Conservation (phyloP, 345 rosid genomes). For the Sonneratia caseolaris region DNA sequence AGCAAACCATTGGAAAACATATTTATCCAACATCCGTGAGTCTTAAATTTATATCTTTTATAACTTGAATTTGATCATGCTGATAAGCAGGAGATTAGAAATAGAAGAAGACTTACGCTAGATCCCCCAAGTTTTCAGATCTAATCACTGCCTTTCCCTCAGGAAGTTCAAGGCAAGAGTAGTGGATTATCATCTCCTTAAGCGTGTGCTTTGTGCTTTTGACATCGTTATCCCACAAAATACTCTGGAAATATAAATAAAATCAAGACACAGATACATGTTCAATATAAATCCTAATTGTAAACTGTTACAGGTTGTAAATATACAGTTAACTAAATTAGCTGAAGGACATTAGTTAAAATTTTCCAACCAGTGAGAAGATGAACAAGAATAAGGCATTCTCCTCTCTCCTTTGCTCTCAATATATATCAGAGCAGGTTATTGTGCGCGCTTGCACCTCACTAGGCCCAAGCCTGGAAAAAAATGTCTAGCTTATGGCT, state of each 20-base stretch:
- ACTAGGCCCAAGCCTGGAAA: no score
- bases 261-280: slow-evolving; percentile 7
- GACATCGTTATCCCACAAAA: slow-evolving; percentile 77
- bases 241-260: slow-evolving; percentile 46
- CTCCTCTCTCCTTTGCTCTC: no score
- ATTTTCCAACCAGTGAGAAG: no score
- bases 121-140: slow-evolving; percentile 62
- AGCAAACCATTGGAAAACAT: not conserved
- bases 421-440: no score
- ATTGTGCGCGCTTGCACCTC: no score
- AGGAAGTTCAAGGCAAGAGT: slow-evolving; percentile 66
- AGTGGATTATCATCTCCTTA: slow-evolving; percentile 70
- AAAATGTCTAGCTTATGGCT: no score
- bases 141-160: slow-evolving; percentile 77
- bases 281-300: not conserved
- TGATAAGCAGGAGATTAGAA: not conserved
- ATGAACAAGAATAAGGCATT: no score
- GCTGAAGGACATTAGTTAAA: no score
- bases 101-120: slow-evolving; percentile 48
- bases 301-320: not conserved
- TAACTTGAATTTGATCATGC: not conserved
- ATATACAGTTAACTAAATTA: no score
- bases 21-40: not conserved
- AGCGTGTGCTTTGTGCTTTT: slow-evolving; percentile 83
- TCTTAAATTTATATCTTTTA: not conserved